Evolutionary conservation across 192 early-diverging fungal species (phyloP), one percentile per base, ranked within the genome.

Genomic region (Podila clonocystis): DNA sequence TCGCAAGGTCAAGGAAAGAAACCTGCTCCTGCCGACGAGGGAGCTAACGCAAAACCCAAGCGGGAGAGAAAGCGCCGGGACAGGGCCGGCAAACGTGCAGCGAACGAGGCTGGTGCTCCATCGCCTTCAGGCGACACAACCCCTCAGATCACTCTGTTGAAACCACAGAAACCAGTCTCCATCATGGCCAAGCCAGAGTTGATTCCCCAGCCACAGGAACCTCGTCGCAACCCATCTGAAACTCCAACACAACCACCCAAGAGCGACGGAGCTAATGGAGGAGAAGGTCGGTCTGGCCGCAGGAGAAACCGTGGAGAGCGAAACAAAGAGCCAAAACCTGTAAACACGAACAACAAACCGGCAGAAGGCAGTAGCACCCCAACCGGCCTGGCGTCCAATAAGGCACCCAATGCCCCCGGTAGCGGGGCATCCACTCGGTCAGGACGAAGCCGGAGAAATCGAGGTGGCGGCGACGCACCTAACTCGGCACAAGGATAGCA

Each of bases 111-210:
- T 24, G 61, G 34, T 15, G 34, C 24, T 24, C 12, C 41, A 24
- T 31, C 63, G 2, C 9, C 33, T n/a, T 52, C 33, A 60, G 61
- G 28, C 15, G 31, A 63, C 13, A 11, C 66, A 8, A 38, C 65
- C 3, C 77, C 71, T 30, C 77, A 80, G 28, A 71, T 80, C 24
- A 73, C 77, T 0, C 62, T 80, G 28, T 58, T 80, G 62, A 80
- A 80, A 28, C 62, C 77, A n/a, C 63, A 72, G 24, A 22, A 29
- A 2, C 48, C 73, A 20, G 34, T 7, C 15, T 50, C 50, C 11
- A 61, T 19, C 26, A 33, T 61, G 17, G 26, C 59, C n/a, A 55
- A 55, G 11, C 52, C 20, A 12, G n/a, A 55, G 52, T 55, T 22
- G 52, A 17, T 0, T 22, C 20, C 52, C 12, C 19, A 1, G 4